Evolutionary conservation across 1,139 yeast species (phyloP).

Genomic region (Candida sojae): DNA sequence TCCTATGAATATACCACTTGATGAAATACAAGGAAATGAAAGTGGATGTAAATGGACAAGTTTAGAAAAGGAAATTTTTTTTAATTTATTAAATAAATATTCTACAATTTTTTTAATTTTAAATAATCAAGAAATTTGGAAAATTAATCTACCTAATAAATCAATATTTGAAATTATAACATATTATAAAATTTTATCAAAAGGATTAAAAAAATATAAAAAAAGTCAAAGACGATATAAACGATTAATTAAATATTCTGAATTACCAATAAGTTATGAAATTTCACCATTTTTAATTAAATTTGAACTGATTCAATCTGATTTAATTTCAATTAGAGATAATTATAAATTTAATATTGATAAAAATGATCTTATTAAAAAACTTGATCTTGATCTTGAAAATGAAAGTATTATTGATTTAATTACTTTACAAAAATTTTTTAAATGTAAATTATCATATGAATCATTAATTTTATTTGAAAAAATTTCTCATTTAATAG

Average conservation of each 20-base stretch:
- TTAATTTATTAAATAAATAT: constrained; percentile 40
- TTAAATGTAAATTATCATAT: constrained; percentile 1
- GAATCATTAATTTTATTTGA: constrained; percentile 11
- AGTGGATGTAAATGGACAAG: constrained; percentile 19
- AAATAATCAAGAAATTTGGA: constrained; percentile 32
- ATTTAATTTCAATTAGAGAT: constrained; percentile 18
- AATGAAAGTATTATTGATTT: constrained; percentile 3
- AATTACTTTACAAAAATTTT: neutral
- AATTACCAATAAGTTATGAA: constrained; percentile 56
- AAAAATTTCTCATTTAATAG: constrained; percentile 6
- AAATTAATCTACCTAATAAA: constrained; percentile 45
- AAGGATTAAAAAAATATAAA: constrained; percentile 18
- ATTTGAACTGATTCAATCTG: constrained; percentile 50
- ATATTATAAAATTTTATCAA: constrained; percentile 44
- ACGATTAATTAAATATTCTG: constrained; percentile 32
- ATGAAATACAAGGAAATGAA: constrained; percentile 14
- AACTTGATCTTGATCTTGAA: neutral
- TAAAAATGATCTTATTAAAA: neutral
- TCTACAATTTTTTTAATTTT: constrained; percentile 34
- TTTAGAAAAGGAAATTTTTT: constrained; percentile 23
- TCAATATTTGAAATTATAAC: constrained; percentile 44
- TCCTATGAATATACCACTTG: constrained; percentile 2
- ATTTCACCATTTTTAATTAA: constrained; percentile 48
- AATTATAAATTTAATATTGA: neutral
- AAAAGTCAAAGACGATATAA: constrained; percentile 8